These are phyloP conservation scores for Sugiyamaella floridensis DNA, from an alignment of 805 yeast genomes.

Conservation along the genomic window DNA sequence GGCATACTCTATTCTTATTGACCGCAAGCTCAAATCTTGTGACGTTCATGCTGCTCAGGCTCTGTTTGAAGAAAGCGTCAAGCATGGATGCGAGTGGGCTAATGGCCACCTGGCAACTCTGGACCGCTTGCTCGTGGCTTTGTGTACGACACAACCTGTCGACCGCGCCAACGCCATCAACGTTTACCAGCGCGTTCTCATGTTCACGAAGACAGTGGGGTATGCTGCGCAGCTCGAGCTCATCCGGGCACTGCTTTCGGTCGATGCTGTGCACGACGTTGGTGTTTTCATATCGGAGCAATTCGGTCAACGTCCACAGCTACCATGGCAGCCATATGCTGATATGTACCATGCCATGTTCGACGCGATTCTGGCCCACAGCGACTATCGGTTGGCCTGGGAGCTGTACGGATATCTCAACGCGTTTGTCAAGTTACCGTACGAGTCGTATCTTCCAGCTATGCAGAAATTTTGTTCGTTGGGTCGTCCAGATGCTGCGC, in stretches of 20 bases:
- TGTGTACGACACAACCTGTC: conserved; percentile 23
- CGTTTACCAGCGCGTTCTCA: conserved; percentile 38
- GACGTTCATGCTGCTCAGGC: conserved; percentile 30
- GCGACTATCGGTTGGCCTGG: conserved; percentile 44
- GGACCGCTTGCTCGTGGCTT: conserved; percentile 26
- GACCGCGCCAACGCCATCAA: conserved; percentile 27
- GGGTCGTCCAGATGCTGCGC: conserved; percentile 54
- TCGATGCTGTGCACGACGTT: conserved; percentile 36
- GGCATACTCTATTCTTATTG: conserved; percentile 33
- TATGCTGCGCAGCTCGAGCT: conserved; percentile 36
- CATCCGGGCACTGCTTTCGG: conserved; percentile 32
- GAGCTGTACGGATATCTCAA: conserved; percentile 51
- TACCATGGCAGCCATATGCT: conserved; percentile 28
- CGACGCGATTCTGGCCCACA: conserved; percentile 37
- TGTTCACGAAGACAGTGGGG: conserved; percentile 35
- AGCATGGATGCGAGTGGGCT: conserved; percentile 40
- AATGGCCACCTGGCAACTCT: conserved; percentile 22
- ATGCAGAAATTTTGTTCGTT: conserved; percentile 49
- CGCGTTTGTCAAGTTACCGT: conserved; percentile 50
- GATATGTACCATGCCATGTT: conserved; percentile 39
- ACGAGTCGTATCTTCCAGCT: conserved; percentile 50
- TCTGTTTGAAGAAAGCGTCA: conserved; percentile 32
- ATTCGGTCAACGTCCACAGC: conserved; percentile 29
- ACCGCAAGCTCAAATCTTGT: conserved; percentile 26
- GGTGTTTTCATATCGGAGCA: conserved; percentile 39